Evolutionary conservation across 1,284 basidiomycete genomes (phyloP).

Genomic region (Phellopilus nigrolimitatus): DNA sequence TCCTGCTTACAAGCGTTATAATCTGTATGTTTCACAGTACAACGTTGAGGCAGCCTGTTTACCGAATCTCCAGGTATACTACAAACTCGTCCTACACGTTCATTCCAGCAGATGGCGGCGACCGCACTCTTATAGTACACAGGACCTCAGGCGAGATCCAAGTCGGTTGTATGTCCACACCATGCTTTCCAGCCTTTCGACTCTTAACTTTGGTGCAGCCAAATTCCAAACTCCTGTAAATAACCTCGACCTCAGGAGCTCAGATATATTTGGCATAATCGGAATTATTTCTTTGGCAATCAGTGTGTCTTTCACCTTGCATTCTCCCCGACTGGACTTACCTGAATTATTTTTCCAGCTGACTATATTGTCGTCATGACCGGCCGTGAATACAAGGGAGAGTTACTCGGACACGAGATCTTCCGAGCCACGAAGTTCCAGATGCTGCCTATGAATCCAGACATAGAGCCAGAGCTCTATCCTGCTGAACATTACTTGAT

Average conservation of each 20-base stretch:
- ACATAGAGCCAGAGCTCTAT: constrained; percentile 65
- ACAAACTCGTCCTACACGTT: constrained; percentile 56
- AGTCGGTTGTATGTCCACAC: constrained; percentile 51
- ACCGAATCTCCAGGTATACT: constrained; percentile 8
- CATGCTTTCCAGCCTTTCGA: not conserved
- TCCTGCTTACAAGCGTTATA: constrained; percentile 63
- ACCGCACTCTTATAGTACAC: constrained; percentile 64
- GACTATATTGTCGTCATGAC: constrained; percentile 94
- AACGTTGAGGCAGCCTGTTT: not conserved
- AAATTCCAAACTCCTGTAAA: constrained; percentile 13
- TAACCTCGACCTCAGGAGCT: constrained; percentile 6
- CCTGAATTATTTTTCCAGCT: constrained; percentile 45
- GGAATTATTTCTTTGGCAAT: constrained; percentile 84
- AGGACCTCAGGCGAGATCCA: constrained; percentile 68
- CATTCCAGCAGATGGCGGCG: constrained; percentile 57
- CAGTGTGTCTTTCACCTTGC: constrained; percentile 48
- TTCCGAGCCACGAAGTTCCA: constrained; percentile 92
- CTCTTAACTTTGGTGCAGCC: constrained; percentile 1
- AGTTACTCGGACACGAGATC: constrained; percentile 80
- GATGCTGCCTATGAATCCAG: constrained; percentile 79
- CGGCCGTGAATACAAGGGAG: constrained; percentile 73
- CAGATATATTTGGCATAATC: constrained; percentile 54
- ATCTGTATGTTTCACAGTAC: constrained; percentile 42
- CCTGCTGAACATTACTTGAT: constrained; percentile 88
- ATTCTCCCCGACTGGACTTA: constrained; percentile 4